Evolutionary conservation across 495 filamentous ascomycete genomes (phyloP).

Genomic region (Neurospora terricola): DNA sequence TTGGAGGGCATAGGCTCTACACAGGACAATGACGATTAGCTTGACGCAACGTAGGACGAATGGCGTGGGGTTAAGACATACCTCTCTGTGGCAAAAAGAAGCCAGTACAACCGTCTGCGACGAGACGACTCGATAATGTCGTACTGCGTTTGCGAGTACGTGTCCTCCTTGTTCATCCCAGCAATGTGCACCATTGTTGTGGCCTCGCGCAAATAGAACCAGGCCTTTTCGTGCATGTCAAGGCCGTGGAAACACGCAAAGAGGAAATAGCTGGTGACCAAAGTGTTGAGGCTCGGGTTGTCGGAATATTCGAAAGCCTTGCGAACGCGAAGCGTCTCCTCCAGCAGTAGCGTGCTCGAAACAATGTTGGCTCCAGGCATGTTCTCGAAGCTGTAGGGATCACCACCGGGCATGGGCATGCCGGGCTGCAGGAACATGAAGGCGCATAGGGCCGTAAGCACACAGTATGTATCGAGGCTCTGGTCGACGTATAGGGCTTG

Average conservation of each 20-base stretch:
- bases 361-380: constrained; percentile 44
- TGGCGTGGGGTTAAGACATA: constrained; percentile 18
- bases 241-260: constrained; percentile 69
- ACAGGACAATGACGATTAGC: constrained; percentile 8
- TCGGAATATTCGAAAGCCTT: constrained; percentile 68
- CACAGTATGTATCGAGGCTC: constrained; percentile 66
- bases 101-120: constrained; percentile 57
- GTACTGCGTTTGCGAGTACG: constrained; percentile 38
- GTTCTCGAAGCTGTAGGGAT: constrained; percentile 43
- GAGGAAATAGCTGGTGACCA: constrained; percentile 72
- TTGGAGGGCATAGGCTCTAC: constrained; percentile 64
- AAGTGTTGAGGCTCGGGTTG: constrained; percentile 52
- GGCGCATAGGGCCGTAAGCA: constrained; percentile 68
- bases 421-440: constrained; percentile 80
- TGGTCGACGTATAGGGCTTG: constrained; percentile 53
- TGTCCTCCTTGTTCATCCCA: constrained; percentile 53
- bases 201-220: constrained; percentile 63
- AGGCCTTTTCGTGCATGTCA: constrained; percentile 60
- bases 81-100: constrained; percentile 64
- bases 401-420: constrained; percentile 46
- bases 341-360: constrained; percentile 53
- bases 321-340: constrained; percentile 66
- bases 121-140: constrained; percentile 44
- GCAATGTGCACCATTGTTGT: constrained; percentile 50
- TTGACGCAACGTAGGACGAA: not conserved